A percentile compares a stretch with the other conserved stretches of the same genome.
Conservation (phyloP, 2,329 filamentous ascomycete species). For the Ceratocystiopsis minuta region DNA sequence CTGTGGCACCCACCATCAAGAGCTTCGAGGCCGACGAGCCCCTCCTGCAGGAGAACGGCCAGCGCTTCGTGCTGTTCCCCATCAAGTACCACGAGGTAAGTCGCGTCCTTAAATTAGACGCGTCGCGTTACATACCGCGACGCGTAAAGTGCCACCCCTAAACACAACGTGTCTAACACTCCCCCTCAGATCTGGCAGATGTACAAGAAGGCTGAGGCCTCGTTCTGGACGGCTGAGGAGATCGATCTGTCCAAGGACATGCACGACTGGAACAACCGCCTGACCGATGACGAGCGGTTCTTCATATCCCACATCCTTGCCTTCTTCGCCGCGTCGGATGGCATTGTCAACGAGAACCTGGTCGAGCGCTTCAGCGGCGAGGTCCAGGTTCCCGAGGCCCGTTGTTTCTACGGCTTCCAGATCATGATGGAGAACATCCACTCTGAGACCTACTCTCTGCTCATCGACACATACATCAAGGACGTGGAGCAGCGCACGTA, state of each 20-base stretch:
- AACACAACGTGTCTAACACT: slow-evolving; percentile 13
- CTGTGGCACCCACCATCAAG: slow-evolving; percentile 36
- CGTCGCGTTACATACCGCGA: slow-evolving; percentile 21
- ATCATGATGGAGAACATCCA: slow-evolving; percentile 99
- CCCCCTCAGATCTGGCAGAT: slow-evolving; percentile 83
- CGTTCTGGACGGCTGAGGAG: slow-evolving; percentile 99
- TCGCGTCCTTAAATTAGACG: slow-evolving; percentile 18
- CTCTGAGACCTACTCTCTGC: slow-evolving; percentile 96
- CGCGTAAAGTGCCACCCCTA: slow-evolving; percentile 49
- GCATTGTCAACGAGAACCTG: slow-evolving; percentile 98
- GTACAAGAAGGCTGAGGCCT: slow-evolving; percentile 99
- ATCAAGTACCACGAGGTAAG: slow-evolving; percentile 98
- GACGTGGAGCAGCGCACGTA: slow-evolving; percentile 86
- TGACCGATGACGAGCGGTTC: slow-evolving; percentile 94
- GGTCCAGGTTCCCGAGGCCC: slow-evolving; percentile 92
- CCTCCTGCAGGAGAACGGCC: slow-evolving; percentile 82
- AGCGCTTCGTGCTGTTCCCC: slow-evolving; percentile 93
- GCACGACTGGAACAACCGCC: slow-evolving; percentile 96
- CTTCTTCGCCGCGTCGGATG: slow-evolving; percentile 97
- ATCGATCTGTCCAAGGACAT: slow-evolving; percentile 98
- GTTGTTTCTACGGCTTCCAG: slow-evolving; percentile 99
- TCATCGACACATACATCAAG: slow-evolving; percentile 99
- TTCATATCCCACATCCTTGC: slow-evolving; percentile 97
- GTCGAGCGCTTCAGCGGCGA: slow-evolving; percentile 94
- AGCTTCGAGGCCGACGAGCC: slow-evolving; percentile 68